phyloP scores from a whole-genome alignment of 2,329 filamentous ascomycete species.

The Sporothrix dimorphospora region DNA sequence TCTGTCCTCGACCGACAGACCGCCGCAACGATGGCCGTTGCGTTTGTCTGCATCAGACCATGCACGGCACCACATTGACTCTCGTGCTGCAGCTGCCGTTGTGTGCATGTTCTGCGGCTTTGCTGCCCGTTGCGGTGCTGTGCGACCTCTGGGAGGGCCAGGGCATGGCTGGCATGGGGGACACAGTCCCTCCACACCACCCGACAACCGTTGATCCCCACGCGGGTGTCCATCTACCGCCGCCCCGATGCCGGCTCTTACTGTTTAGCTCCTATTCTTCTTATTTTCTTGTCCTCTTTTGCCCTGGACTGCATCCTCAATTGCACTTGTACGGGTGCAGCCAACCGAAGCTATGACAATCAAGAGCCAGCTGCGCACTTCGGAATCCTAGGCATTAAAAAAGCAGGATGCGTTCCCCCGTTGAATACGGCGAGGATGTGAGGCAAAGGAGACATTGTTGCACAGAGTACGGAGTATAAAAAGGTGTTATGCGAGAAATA shows the following conservation, averaged over 20 bases:
- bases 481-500: background rate
- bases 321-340: background rate
- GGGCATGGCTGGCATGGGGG: no score
- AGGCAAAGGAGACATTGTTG: background rate
- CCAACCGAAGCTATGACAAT: background rate
- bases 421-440: background rate
- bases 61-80: background rate
- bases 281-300: no score
- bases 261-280: background rate
- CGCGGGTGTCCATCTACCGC: background rate
- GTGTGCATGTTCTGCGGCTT: background rate
- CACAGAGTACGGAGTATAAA: conserved; percentile 4
- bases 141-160: background rate
- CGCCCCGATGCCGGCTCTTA: conserved; percentile 7
- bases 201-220: background rate
- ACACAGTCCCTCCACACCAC: no score
- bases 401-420: background rate
- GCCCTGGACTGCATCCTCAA: background rate
- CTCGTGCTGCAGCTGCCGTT: background rate
- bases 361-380: background rate
- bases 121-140: background rate
- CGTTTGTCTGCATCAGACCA: background rate
- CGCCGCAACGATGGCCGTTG: background rate
- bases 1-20: background rate
- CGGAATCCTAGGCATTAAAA: background rate